Evolutionary conservation across 2,329 filamentous ascomycete genomes (phyloP).

Genomic region (Didymella pomorum): DNA sequence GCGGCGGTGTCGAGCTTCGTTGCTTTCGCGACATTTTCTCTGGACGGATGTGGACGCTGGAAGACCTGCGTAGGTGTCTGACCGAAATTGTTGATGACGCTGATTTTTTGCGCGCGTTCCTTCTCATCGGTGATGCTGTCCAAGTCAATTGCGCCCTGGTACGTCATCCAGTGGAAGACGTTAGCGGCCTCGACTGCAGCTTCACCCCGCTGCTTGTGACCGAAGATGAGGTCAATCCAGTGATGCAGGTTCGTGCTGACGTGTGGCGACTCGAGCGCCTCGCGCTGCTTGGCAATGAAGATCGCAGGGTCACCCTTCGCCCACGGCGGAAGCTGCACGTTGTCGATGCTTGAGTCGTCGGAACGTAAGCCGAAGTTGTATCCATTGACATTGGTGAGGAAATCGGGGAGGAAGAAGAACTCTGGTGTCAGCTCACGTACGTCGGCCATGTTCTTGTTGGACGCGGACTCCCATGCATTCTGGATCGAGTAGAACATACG

Average conservation of each 20-base stretch:
- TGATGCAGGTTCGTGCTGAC: conserved; percentile 88
- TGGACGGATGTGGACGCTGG: conserved; percentile 76
- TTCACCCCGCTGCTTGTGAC: conserved; percentile 91
- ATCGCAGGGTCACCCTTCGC: conserved; percentile 95
- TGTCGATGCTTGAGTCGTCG: conserved; percentile 78
- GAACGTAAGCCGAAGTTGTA: conserved; percentile 95
- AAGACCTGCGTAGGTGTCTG: conserved; percentile 98
- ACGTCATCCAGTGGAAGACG: conserved; percentile 95
- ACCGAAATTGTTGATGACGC: conserved; percentile 98
- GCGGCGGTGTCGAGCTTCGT: conserved; percentile 80
- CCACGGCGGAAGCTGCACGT: conserved; percentile 92
- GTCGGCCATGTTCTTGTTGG: conserved; percentile 88
- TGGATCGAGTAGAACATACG: conserved; percentile 92
- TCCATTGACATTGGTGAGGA: conserved; percentile 89
- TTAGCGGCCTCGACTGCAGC: conserved; percentile 91
- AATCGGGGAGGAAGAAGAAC: conserved; percentile 96
- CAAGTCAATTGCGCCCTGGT: conserved; percentile 90
- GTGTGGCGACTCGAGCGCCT: conserved; percentile 91
- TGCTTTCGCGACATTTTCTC: conserved; percentile 71
- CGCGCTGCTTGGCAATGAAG: conserved; percentile 94
- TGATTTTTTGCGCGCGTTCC: conserved; percentile 86
- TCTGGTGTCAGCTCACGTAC: conserved; percentile 95
- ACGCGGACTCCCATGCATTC: conserved; percentile 90
- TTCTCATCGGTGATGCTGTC: conserved; percentile 89
- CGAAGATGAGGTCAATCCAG: conserved; percentile 97